Percentiles rank a stretch among this genome's conserved stretches.
phyloP scores from a whole-genome alignment of 148 eudicot genomes.

The Limonium bicolor region DNA sequence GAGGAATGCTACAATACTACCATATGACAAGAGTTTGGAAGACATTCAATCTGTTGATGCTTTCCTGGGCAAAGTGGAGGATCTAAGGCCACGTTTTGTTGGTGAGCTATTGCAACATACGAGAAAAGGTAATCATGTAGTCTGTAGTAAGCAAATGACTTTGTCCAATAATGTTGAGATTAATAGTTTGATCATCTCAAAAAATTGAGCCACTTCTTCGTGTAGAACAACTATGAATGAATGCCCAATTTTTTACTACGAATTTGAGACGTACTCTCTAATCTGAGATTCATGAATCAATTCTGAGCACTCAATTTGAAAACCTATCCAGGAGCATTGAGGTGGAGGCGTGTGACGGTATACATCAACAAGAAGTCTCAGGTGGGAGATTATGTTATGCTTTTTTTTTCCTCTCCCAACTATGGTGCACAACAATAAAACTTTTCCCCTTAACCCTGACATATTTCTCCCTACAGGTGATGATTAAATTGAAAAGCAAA shows the following conservation, averaged over 20 bases:
- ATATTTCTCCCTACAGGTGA: conserved; percentile 27
- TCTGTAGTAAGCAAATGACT: neutral
- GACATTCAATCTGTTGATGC: conserved; percentile 23
- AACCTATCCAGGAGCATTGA: conserved; percentile 30
- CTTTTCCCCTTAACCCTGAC: conserved; percentile 4
- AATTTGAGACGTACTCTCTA: neutral
- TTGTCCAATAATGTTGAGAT: neutral
- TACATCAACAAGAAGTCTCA: conserved; percentile 66
- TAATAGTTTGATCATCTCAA: neutral
- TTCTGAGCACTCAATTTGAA: no score
- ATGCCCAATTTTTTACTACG: neutral
- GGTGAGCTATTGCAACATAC: conserved; percentile 68
- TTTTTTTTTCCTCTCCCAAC: neutral
- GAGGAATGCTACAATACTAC: conserved; percentile 66
- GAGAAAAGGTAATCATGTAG: conserved; percentile 45
- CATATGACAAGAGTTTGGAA: conserved; percentile 41
- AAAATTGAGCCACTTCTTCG: neutral
- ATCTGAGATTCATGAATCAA: no score
- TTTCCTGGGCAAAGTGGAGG: conserved; percentile 25
- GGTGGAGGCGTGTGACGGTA: conserved; percentile 60
- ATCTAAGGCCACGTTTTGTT: conserved; percentile 36
- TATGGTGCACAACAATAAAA: neutral
- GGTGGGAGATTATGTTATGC: conserved; percentile 13
- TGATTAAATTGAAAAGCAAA: conserved; percentile 69
- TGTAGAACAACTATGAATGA: neutral